Base-by-base conservation (phyloP, 257 asterid species). In the Gardenia jasminoides region DNA sequence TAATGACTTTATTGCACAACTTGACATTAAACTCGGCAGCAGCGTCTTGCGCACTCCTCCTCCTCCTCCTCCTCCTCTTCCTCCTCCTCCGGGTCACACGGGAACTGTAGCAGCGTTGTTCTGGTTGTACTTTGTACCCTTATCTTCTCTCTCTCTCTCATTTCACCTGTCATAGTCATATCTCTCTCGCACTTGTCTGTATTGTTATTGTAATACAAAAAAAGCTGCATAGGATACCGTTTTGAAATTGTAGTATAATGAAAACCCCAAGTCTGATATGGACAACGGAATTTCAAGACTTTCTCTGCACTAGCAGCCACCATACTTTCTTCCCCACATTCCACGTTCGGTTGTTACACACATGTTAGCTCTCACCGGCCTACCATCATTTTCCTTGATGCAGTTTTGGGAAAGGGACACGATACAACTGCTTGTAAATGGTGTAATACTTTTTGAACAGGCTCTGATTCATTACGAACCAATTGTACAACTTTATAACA, bases 181-280 rank as follows among this genome's bases (percentile, higher is more conserved):
- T 72, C 83, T 30, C 70, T 50, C 70, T 65, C 70, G 20, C 61
- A 72, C 28, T 77, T 77, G 83, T 75, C 80, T 39, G 30, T 41
- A 75, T 75, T 28, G 26, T 47, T 36, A 36, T 36, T 36, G 41
- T 5, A 36, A 48, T 15, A 11, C 44, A 75, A 59, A 66, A 58
- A 59, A 66, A 58, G 54, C 68, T 26, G 83, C 87, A 84, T 84
- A 9, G 87, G 87, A 81, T 84, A 15, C 87, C 87, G 70, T 81
- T 81, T 78, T 48, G 65, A 28, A 52, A 54, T 79, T 62, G 80
- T 66, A 79, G 46, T 68, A 67, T 74, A 75, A 26, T 43, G 72
- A 58, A 56, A 78, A 69, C 48, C 75, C 16, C 52, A 33, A 30
- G 24, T 11, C 17, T 56, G 73, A 72, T 46, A 61, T 70, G 26